Evolutionary conservation across 139 green algal genomes (phyloP).

Genomic region (Zygnema cylindricum): DNA sequence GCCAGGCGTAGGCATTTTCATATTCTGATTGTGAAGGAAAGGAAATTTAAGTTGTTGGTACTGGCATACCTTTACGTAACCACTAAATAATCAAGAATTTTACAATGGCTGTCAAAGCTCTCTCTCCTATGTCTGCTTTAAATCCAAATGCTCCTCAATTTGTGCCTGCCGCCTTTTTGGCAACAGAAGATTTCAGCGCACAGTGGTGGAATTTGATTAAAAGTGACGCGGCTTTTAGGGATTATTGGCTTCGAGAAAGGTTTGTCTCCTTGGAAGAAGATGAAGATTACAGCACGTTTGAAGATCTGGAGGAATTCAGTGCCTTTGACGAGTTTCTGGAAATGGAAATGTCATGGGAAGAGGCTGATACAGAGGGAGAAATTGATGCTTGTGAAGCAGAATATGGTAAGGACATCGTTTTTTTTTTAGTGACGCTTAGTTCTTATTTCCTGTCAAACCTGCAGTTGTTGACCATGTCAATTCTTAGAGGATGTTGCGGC

Average conservation of each 20-base stretch:
- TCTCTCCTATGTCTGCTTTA: slow-evolving; percentile 7
- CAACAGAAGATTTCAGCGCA: slow-evolving; percentile 9
- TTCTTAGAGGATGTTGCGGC: too few species aligned
- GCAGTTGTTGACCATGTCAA: too few species aligned
- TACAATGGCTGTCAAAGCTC: slow-evolving; percentile 25
- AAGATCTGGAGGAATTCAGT: background rate
- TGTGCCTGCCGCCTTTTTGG: slow-evolving; percentile 18
- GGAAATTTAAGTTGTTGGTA: too few species aligned
- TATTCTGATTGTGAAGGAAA: too few species aligned
- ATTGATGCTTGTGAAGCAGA: background rate
- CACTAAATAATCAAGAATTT: too few species aligned
- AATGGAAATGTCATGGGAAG: background rate
- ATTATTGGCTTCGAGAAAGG: slow-evolving; percentile 27
- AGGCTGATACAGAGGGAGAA: background rate
- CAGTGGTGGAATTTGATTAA: slow-evolving; percentile 15
- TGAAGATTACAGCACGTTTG: background rate
- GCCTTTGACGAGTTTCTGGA: background rate
- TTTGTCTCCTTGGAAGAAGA: background rate
- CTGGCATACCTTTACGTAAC: too few species aligned
- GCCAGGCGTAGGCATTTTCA: too few species aligned
- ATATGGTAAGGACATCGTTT: too few species aligned
- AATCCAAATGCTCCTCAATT: slow-evolving; percentile 33
- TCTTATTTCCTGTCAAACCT: too few species aligned
- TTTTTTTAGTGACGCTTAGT: too few species aligned
- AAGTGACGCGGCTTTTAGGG: slow-evolving; percentile 8